Evolutionary conservation across 805 yeast genomes (phyloP).

Genomic region (Scheffersomyces spartinae): DNA sequence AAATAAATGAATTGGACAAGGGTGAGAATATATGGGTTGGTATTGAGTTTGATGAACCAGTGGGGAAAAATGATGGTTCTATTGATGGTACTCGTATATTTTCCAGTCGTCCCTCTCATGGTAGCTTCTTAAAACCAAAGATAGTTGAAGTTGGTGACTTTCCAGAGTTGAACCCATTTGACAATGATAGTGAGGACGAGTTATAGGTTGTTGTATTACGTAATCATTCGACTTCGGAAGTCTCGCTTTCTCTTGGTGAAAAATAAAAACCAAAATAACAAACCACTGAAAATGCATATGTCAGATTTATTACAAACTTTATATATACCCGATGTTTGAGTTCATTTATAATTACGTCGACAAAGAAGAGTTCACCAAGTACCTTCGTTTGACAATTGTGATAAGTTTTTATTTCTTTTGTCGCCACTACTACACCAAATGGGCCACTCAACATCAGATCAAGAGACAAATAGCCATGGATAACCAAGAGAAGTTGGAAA

Average conservation of each 20-base stretch:
- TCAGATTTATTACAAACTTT: conserved; percentile 5
- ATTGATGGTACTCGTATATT: conserved; percentile 54
- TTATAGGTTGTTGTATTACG: neutral
- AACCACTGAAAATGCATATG: conserved; percentile 3
- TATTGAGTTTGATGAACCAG: conserved; percentile 72
- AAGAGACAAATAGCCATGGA: conserved; percentile 36
- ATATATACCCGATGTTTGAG: conserved; percentile 11
- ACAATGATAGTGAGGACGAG: conserved; percentile 37
- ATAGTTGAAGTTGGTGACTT: conserved; percentile 62
- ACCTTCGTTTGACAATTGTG: conserved; percentile 35
- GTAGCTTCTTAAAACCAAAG: conserved; percentile 67
- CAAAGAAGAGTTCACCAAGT: conserved; percentile 30
- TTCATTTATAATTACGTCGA: conserved; percentile 25
- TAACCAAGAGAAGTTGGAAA: conserved; percentile 26
- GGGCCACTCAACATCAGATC: conserved; percentile 44
- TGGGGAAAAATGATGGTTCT: conserved; percentile 78
- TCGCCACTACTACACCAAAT: conserved; percentile 45
- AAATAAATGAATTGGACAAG: conserved; percentile 44
- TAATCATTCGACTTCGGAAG: neutral
- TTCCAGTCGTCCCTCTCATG: conserved; percentile 45
- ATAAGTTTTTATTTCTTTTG: conserved; percentile 48
- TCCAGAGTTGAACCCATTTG: conserved; percentile 36
- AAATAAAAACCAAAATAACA: neutral
- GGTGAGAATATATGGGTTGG: conserved; percentile 63
- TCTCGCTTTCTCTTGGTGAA: neutral